Conservation (phyloP, 2,329 filamentous ascomycete genomes). For the Fulvia fulva region DNA sequence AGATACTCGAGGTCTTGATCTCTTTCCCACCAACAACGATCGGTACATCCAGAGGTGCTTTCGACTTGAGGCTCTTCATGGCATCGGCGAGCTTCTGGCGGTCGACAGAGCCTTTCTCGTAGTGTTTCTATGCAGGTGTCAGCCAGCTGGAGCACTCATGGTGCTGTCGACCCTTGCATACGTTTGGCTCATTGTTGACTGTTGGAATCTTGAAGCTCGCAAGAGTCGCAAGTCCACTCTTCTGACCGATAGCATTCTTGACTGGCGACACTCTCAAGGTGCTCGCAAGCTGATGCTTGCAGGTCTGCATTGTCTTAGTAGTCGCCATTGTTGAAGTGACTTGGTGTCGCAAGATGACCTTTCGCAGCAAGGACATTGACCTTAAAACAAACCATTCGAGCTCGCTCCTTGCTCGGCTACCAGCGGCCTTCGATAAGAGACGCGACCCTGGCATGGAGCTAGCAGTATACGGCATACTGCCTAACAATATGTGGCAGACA, state of each 20-base stretch:
- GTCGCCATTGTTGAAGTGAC: neutral
- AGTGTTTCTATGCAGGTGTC: constrained; percentile 67
- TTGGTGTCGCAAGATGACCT: neutral
- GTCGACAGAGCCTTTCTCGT: constrained; percentile 76
- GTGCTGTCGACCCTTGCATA: constrained; percentile 44
- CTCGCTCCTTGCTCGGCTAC: constrained; percentile 3
- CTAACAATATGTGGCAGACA: neutral
- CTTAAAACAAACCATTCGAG: neutral
- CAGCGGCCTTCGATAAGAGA: neutral
- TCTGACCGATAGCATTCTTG: constrained; percentile 15
- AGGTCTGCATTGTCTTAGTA: neutral
- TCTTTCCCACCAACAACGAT: constrained; percentile 74
- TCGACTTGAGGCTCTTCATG: constrained; percentile 64
- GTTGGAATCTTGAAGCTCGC: constrained; percentile 84
- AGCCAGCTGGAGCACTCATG: neutral
- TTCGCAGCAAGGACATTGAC: neutral
- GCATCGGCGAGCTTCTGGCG: constrained; percentile 72
- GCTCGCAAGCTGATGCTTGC: constrained; percentile 9
- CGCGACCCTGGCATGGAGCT: neutral
- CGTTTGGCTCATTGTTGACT: constrained; percentile 92
- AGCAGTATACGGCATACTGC: neutral
- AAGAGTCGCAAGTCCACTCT: constrained; percentile 51
- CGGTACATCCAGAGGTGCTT: constrained; percentile 71
- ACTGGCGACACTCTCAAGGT: constrained; percentile 10
- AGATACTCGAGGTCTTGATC: constrained; percentile 57